These are phyloP conservation scores for Canna indica DNA, from an alignment of 176 grass and related monocot genomes.

Conservation along the genomic window DNA sequence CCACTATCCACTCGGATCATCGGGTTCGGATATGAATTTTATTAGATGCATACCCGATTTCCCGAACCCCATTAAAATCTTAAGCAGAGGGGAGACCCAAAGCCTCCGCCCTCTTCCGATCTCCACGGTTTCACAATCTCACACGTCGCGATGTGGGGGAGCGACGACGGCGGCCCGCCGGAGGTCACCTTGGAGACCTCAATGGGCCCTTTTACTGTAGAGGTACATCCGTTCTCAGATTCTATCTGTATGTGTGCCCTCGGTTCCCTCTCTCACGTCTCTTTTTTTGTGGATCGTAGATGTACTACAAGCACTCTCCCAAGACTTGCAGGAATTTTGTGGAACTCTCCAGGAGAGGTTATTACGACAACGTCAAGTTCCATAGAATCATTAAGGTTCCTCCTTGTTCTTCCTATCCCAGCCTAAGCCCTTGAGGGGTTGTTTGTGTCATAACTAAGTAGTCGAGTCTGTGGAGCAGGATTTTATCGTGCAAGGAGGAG, in stretches of 20 bases:
- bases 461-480: slow-evolving; percentile 30
- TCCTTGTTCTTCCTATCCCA: neutral
- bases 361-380: slow-evolving; percentile 84
- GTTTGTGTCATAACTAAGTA: neutral
- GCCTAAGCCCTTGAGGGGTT: neutral
- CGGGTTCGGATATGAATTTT: no score
- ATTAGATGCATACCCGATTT: no score
- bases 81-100: no score
- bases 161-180: slow-evolving; percentile 35
- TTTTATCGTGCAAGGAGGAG: slow-evolving; percentile 97
- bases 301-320: slow-evolving; percentile 95
- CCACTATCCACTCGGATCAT: neutral
- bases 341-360: slow-evolving; percentile 68
- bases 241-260: neutral
- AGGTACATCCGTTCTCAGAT: slow-evolving; percentile 29
- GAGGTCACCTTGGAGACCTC: slow-evolving; percentile 88
- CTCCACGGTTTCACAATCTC: neutral
- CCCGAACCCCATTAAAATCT: no score
- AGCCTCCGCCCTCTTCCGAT: no score
- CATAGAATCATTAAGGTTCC: slow-evolving; percentile 93
- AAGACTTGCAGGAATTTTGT: slow-evolving; percentile 95
- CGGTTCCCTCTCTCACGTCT: slow-evolving; percentile 3
- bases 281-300: slow-evolving; percentile 28
- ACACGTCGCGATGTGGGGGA: neutral
- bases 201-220: slow-evolving; percentile 72